Evolutionary conservation across 768 basidiomycete genomes (phyloP), one percentile per base, ranked within the genome.

Genomic region (Panaeolus cyanescens): DNA sequence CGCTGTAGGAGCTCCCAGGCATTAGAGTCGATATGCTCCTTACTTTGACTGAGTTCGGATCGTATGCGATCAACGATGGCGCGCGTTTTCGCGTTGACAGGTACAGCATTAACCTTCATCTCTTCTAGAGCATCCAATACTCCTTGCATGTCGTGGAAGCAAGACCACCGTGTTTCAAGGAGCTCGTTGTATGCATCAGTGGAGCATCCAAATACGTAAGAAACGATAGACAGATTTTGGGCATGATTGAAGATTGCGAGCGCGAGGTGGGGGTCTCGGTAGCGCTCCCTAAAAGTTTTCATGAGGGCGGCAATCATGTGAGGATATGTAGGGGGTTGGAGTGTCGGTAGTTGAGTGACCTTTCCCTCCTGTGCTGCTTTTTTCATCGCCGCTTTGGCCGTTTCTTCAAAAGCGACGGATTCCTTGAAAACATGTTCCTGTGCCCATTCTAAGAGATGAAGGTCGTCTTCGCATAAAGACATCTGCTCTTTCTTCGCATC

Each of bases 201-300:
- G 9, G 92, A 90, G 74, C 96, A 98, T 2, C 95, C 96, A 67
- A 89, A 89, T 31, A 96, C 89, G 72, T 93, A 98, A 4, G 91
- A 93, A 4, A 88, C 80, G 54, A 90, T 84, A 1, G 91, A 93
- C 3, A 88, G 83, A 37, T 83, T 82, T 37, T 88, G 85, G 0
- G 93, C 91, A 71, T 95, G 83, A 55, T 89, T 80, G 77, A 97
- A 98, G 25, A 96, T 82, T 19, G 89, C 81, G 17, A 98, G 82
- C 1, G 95, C 88, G 28, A 94, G 81, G 67, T 93, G 83, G 1
- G 95, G 94, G 62, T 95, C 88, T 17, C 74, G 73, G 72, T 91
- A 95, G 55, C 85, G 89, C 66, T 88, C 89, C 22, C 95, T 86
- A 70, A 95, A 90, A 10, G 85, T 80, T 28, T 80, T 80, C 84